These are phyloP conservation scores for Dipteronia dyeriana DNA, from an alignment of 345 rosid genomes.

Conservation along the genomic window DNA sequence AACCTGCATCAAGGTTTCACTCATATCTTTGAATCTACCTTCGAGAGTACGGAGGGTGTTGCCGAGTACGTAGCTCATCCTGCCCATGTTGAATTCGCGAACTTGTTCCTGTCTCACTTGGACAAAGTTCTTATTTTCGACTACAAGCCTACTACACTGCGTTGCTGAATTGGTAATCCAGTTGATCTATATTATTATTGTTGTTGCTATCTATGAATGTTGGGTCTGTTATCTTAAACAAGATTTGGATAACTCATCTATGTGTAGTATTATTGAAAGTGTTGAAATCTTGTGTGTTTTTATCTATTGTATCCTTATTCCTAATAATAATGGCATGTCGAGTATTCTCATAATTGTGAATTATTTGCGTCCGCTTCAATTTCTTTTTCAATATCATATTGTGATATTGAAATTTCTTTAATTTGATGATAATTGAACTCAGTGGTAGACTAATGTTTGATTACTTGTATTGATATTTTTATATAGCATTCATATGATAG, in stretches of 20 bases:
- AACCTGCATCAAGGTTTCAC: slow-evolving; percentile 83
- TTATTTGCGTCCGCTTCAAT: too few relatives aligned
- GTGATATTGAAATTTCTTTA: too few relatives aligned
- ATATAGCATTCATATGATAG: too few relatives aligned
- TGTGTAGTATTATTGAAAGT: neutral
- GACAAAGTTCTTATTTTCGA: slow-evolving; percentile 71
- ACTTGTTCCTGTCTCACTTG: slow-evolving; percentile 39
- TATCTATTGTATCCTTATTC: neutral
- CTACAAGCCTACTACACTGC: slow-evolving; percentile 66
- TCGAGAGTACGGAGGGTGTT: slow-evolving; percentile 69
- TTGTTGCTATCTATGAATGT: neutral
- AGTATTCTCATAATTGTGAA: too few relatives aligned
- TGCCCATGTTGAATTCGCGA: slow-evolving; percentile 62
- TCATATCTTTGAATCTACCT: slow-evolving; percentile 70
- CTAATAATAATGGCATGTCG: too few relatives aligned
- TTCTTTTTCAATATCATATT: too few relatives aligned
- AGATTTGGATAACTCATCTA: neutral
- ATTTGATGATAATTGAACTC: neutral
- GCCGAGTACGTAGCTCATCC: slow-evolving; percentile 77
- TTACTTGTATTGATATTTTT: neutral
- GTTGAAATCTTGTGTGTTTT: neutral
- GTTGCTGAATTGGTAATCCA: slow-evolving; percentile 23
- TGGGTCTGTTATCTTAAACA: slow-evolving; percentile 5
- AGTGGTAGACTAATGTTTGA: neutral
- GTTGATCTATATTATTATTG: neutral